Conservation (phyloP, 495 filamentous ascomycete species). For the Bacidia rubella region DNA sequence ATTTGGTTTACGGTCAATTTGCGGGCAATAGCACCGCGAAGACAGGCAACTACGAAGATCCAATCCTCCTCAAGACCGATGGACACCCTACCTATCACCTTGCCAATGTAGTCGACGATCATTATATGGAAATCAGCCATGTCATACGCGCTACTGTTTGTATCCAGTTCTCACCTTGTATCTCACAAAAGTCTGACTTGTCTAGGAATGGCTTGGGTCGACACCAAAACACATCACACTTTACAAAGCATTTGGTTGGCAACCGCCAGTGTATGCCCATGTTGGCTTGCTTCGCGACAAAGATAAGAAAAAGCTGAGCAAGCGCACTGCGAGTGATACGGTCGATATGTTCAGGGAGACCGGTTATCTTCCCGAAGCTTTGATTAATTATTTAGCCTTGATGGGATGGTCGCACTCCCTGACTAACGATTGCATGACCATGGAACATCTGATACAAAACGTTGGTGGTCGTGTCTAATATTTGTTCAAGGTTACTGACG, state of each 20-base stretch:
- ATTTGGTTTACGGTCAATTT: slow-evolving; percentile 61
- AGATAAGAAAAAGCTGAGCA: slow-evolving; percentile 74
- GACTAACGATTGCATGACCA: slow-evolving; percentile 51
- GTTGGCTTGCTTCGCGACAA: slow-evolving; percentile 72
- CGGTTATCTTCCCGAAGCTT: slow-evolving; percentile 55
- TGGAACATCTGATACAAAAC: slow-evolving; percentile 54
- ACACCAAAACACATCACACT: slow-evolving; percentile 80
- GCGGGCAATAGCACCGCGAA: slow-evolving; percentile 38
- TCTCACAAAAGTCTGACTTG: too few species aligned
- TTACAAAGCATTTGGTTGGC: slow-evolving; percentile 83
- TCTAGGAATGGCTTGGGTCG: slow-evolving; percentile 75
- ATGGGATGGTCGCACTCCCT: slow-evolving; percentile 71
- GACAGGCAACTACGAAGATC: slow-evolving; percentile 48
- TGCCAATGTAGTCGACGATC: slow-evolving; percentile 93
- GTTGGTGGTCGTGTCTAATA: slow-evolving; percentile 5
- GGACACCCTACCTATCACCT: slow-evolving; percentile 92
- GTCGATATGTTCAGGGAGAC: slow-evolving; percentile 58
- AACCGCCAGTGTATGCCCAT: slow-evolving; percentile 72
- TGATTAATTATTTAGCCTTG: slow-evolving; percentile 74
- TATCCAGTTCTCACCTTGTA: neutral
- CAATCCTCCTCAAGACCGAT: slow-evolving; percentile 78
- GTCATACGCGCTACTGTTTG: slow-evolving; percentile 76
- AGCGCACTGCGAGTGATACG: slow-evolving; percentile 48
- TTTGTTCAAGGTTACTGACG: neutral
- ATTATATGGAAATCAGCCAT: slow-evolving; percentile 87